phyloP scores from a whole-genome alignment of 306 rosid species.

The Vachellia pachyceras region DNA sequence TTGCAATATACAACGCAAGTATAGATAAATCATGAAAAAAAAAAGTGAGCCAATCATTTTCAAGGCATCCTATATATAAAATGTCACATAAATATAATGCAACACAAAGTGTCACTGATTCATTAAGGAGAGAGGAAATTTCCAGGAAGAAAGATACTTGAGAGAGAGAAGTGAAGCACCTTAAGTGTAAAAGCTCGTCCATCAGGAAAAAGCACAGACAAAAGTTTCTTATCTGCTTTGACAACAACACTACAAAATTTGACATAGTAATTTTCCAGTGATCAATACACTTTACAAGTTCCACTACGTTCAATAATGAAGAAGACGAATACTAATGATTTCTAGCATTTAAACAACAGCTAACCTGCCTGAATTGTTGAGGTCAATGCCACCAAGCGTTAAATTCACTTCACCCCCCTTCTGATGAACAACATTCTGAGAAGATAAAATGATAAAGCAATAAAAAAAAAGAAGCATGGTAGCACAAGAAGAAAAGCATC shows the following conservation, averaged over 20 bases:
- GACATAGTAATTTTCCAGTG: slow-evolving; percentile 34
- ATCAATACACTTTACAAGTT: slow-evolving; percentile 33
- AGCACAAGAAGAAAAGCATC: slow-evolving; percentile 6
- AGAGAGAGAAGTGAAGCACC: slow-evolving; percentile 57
- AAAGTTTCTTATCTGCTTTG: slow-evolving; percentile 92
- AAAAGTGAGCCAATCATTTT: too few species aligned
- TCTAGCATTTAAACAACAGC: slow-evolving; percentile 54
- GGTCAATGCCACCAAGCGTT: slow-evolving; percentile 99
- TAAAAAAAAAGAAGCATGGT: neutral
- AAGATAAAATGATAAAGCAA: slow-evolving; percentile 19
- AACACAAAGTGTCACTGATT: slow-evolving; percentile 7
- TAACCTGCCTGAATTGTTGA: slow-evolving; percentile 99
- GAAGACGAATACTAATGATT: neutral
- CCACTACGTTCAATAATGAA: neutral
- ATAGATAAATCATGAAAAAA: too few species aligned
- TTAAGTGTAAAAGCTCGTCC: slow-evolving; percentile 96
- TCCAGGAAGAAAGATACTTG: neutral
- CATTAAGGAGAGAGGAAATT: neutral
- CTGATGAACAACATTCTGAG: slow-evolving; percentile 73
- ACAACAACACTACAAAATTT: slow-evolving; percentile 78
- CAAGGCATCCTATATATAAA: neutral
- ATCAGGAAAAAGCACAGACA: slow-evolving; percentile 92
- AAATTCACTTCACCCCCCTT: slow-evolving; percentile 91
- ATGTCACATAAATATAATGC: neutral
- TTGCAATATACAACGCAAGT: too few species aligned